A percentile compares a stretch with the other conserved stretches of the same genome.
Evolutionary conservation across 495 filamentous ascomycete genomes (phyloP).

Genomic region (Penicillium paradoxum): DNA sequence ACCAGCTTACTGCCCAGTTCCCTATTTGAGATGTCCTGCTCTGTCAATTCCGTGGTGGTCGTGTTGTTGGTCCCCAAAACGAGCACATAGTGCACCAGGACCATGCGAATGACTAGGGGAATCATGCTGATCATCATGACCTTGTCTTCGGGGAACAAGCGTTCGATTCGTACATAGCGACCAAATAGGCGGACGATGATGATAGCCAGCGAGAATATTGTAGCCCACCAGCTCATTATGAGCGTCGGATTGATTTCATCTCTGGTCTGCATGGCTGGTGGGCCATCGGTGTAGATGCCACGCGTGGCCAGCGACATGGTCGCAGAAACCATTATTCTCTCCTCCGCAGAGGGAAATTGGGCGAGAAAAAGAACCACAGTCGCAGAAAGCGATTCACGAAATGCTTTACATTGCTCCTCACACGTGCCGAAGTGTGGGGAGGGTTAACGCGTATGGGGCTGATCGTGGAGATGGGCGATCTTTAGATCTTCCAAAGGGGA

Average conservation of each 20-base stretch:
- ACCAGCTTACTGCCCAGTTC: conserved; percentile 51
- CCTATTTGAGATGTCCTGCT: conserved; percentile 36
- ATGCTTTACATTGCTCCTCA: conserved; percentile 23
- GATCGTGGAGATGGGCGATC: conserved; percentile 8
- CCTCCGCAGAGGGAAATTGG: conserved; percentile 3
- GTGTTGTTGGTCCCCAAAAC: conserved; percentile 84
- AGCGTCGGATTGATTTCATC: conserved; percentile 67
- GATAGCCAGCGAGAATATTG: conserved; percentile 71
- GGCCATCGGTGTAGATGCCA: conserved; percentile 30
- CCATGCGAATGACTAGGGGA: conserved; percentile 78
- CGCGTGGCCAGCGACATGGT: conserved; percentile 14
- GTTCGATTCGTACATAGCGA: conserved; percentile 74
- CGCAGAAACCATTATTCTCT: conserved; percentile 18
- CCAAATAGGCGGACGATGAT: conserved; percentile 73
- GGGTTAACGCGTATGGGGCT: conserved; percentile 3
- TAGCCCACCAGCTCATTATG: conserved; percentile 93
- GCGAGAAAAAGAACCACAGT: neutral
- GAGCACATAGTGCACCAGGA: conserved; percentile 77
- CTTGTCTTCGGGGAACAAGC: conserved; percentile 82
- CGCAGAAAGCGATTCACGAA: conserved; percentile 17
- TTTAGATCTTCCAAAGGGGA: neutral
- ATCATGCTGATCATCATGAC: conserved; percentile 75
- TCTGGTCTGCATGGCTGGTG: conserved; percentile 53
- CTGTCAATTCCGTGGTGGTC: conserved; percentile 36
- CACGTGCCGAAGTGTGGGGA: conserved; percentile 15